These are phyloP conservation scores for Metschnikowia peoriensis DNA, from an alignment of 805 yeast species.

Conservation along the genomic window DNA sequence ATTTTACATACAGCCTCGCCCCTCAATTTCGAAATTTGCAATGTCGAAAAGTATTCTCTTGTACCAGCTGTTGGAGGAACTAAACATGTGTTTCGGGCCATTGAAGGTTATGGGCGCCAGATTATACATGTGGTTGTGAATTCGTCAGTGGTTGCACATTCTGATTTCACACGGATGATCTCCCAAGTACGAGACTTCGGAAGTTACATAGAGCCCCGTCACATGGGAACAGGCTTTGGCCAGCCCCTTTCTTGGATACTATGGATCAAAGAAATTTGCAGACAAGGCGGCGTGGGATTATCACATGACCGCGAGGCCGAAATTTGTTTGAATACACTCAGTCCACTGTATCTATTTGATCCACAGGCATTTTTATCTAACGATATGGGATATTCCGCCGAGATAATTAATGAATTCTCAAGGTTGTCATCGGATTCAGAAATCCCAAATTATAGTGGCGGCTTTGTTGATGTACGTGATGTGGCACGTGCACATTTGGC, in stretches of 20 bases:
- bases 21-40: slow-evolving; percentile 19
- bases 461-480: slow-evolving; percentile 55
- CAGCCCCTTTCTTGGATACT: slow-evolving; percentile 37
- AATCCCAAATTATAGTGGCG: slow-evolving; percentile 24
- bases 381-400: slow-evolving; percentile 33
- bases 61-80: slow-evolving; percentile 46
- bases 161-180: slow-evolving; percentile 11
- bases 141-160: slow-evolving; percentile 55
- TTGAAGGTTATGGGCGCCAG: slow-evolving; percentile 40
- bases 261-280: slow-evolving; percentile 53
- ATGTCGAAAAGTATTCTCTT: slow-evolving; percentile 46
- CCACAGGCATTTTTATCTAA: slow-evolving; percentile 23
- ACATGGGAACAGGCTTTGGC: slow-evolving; percentile 16
- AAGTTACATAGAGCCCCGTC: slow-evolving; percentile 17
- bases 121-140: slow-evolving; percentile 45
- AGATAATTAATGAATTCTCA: slow-evolving; percentile 40
- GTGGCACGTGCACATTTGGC: slow-evolving; percentile 53
- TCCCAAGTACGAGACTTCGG: slow-evolving; percentile 2
- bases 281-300: slow-evolving; percentile 41
- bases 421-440: slow-evolving; percentile 21
- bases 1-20: slow-evolving; percentile 30
- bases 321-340: slow-evolving; percentile 34
- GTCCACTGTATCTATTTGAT: slow-evolving; percentile 22
- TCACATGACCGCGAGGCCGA: slow-evolving; percentile 24
- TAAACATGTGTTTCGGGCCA: slow-evolving; percentile 24